These are phyloP conservation scores for Kalmanozyma brasiliensis DNA, from an alignment of 1,284 basidiomycete genomes.

Conservation along the genomic window DNA sequence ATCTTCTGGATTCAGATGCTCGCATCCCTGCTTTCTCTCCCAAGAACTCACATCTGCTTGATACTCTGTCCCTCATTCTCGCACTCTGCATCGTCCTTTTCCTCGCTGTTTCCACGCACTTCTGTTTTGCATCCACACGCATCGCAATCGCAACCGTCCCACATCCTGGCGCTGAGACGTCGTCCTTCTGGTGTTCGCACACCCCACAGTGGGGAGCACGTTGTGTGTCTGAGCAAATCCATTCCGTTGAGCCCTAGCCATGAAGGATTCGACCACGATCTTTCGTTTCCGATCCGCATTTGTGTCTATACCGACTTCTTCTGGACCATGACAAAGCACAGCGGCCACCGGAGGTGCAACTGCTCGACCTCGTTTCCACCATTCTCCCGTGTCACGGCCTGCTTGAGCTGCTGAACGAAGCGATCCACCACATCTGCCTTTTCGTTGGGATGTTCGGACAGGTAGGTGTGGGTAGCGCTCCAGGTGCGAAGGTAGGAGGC, in stretches of 20 bases:
- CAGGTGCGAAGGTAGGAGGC: constrained; percentile 78
- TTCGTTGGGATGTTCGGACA: constrained; percentile 76
- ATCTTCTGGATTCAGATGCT: background rate
- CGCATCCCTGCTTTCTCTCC: no score
- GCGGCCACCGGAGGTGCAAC: constrained; percentile 42
- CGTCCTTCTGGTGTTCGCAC: no score
- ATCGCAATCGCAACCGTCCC: no score
- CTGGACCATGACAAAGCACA: constrained; percentile 52
- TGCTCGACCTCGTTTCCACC: constrained; percentile 23
- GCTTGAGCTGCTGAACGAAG: constrained; percentile 20
- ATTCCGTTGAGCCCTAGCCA: no score
- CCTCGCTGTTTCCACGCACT: background rate
- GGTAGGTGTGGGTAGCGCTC: constrained; percentile 78
- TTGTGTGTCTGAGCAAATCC: no score
- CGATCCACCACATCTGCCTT: constrained; percentile 55
- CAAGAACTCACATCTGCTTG: no score
- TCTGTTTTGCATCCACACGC: no score
- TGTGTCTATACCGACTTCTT: no score
- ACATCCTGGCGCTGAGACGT: no score
- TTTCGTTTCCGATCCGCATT: no score
- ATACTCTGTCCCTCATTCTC: background rate
- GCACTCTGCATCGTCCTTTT: background rate
- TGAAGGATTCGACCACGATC: no score
- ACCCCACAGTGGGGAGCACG: no score
- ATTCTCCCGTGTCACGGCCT: constrained; percentile 17